These are phyloP conservation scores for Beta macrorhiza DNA, from an alignment of 179 eudicot genomes.

Conservation along the genomic window DNA sequence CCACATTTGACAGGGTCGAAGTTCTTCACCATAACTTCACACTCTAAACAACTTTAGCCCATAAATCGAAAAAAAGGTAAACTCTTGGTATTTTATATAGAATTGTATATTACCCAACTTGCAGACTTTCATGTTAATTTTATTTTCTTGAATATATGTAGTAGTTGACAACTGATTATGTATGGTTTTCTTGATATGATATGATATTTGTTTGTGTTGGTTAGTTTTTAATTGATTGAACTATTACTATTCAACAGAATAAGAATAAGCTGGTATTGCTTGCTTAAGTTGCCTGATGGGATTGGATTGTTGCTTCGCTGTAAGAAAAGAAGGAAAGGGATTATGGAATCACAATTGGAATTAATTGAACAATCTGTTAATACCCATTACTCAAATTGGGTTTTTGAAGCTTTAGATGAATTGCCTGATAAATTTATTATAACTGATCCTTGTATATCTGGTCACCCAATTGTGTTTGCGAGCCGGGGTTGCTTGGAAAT, in stretches of 20 bases:
- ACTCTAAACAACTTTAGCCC: neutral
- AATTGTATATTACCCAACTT: neutral
- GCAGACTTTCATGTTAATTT: neutral
- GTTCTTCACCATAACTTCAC: slow-evolving; percentile 20
- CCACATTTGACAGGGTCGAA: neutral
- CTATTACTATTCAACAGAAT: slow-evolving; percentile 17
- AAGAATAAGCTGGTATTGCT: slow-evolving; percentile 23
- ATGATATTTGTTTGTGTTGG: neutral
- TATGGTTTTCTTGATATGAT: too few relatives aligned
- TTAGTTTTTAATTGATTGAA: slow-evolving; percentile 16
- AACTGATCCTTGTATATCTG: slow-evolving; percentile 75
- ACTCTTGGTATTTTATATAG: neutral
- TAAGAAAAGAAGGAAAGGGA: slow-evolving; percentile 27
- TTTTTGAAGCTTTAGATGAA: slow-evolving; percentile 68
- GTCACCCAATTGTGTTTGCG: slow-evolving; percentile 88
- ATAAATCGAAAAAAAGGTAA: neutral
- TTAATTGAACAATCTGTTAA: slow-evolving; percentile 53
- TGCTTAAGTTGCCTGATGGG: slow-evolving; percentile 64
- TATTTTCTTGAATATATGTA: neutral
- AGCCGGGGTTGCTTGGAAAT: slow-evolving; percentile 71
- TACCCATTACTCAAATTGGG: slow-evolving; percentile 56
- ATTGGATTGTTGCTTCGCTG: slow-evolving; percentile 38
- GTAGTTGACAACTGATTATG: too few relatives aligned
- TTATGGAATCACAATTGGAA: slow-evolving; percentile 64
- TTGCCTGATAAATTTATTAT: slow-evolving; percentile 65